These are phyloP conservation scores for Penicillium hesseltinei DNA, from an alignment of 2,329 filamentous ascomycete genomes.

Conservation along the genomic window DNA sequence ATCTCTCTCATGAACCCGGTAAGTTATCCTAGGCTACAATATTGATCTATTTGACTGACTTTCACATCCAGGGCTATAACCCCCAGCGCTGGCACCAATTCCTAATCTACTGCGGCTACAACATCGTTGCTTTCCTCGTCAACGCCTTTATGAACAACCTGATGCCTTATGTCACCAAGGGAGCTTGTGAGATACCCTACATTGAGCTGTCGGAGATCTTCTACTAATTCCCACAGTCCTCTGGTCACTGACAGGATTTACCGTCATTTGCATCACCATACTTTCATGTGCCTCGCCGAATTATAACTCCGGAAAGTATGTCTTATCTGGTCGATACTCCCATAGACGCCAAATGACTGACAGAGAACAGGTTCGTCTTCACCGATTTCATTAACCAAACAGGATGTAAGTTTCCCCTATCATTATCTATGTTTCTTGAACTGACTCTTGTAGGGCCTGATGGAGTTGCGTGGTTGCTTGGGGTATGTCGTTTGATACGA, in stretches of 20 bases:
- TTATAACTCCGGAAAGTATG: conserved; percentile 63
- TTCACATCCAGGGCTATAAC: conserved; percentile 45
- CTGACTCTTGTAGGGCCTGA: conserved; percentile 52
- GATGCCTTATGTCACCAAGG: conserved; percentile 65
- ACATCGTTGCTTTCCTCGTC: conserved; percentile 59
- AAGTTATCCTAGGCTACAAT: conserved; percentile 1
- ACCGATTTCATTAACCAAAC: conserved; percentile 65
- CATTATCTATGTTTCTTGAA: background rate
- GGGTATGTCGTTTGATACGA: conserved; percentile 29
- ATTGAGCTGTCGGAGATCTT: background rate
- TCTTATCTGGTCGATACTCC: background rate
- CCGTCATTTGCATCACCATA: conserved; percentile 67
- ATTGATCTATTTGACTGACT: background rate
- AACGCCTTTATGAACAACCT: conserved; percentile 64
- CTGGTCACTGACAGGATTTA: conserved; percentile 68
- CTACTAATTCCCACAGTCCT: conserved; percentile 45
- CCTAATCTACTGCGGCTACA: conserved; percentile 67
- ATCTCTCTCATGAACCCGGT: conserved; percentile 60
- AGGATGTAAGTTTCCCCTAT: conserved; percentile 48
- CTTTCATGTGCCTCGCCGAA: conserved; percentile 64
- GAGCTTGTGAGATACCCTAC: conserved; percentile 50
- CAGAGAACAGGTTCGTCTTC: conserved; percentile 50
- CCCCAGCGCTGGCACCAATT: conserved; percentile 69
- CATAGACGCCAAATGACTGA: conserved; percentile 5
- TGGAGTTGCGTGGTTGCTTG: conserved; percentile 53